Conservation (phyloP, 78 protist genomes). For the Planoprotostelium fungivorum region DNA sequence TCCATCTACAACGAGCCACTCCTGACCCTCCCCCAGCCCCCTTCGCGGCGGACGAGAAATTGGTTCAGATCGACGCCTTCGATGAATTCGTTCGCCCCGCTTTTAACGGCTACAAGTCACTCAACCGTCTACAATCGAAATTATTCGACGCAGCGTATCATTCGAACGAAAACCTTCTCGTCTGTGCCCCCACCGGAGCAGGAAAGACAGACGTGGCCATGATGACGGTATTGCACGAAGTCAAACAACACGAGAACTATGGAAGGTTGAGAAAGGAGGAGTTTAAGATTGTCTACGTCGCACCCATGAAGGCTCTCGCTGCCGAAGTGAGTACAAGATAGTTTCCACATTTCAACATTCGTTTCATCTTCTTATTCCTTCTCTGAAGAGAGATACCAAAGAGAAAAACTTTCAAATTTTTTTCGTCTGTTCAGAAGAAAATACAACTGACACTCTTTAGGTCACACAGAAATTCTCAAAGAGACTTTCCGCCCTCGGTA, state of each 20-base stretch:
- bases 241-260: conserved; percentile 49
- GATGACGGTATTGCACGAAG: conserved; percentile 88
- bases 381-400: too few relatives aligned
- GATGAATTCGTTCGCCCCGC: conserved; percentile 4
- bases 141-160: conserved; percentile 77
- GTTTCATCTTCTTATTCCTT: too few relatives aligned
- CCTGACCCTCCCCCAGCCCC: too few relatives aligned
- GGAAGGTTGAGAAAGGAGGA: conserved; percentile 58
- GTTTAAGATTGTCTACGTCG: conserved; percentile 94
- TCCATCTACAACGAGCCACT: too few relatives aligned
- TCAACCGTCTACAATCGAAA: conserved; percentile 64
- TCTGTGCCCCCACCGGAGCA: conserved; percentile 99
- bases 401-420: too few relatives aligned
- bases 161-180: conserved; percentile 81
- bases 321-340: conserved; percentile 70
- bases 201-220: conserved; percentile 99
- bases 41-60: conserved; percentile 23
- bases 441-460: too few relatives aligned
- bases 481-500: conserved; percentile 74
- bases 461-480: conserved; percentile 74
- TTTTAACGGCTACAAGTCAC: conserved; percentile 21
- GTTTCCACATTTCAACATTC: not conserved
- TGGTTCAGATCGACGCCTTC: conserved; percentile 14
- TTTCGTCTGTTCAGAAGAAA: too few relatives aligned
- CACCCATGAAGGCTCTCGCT: conserved; percentile 99